Conservation (phyloP, 1,139 yeast genomes). For the Debaryomyces robertsiae region DNA sequence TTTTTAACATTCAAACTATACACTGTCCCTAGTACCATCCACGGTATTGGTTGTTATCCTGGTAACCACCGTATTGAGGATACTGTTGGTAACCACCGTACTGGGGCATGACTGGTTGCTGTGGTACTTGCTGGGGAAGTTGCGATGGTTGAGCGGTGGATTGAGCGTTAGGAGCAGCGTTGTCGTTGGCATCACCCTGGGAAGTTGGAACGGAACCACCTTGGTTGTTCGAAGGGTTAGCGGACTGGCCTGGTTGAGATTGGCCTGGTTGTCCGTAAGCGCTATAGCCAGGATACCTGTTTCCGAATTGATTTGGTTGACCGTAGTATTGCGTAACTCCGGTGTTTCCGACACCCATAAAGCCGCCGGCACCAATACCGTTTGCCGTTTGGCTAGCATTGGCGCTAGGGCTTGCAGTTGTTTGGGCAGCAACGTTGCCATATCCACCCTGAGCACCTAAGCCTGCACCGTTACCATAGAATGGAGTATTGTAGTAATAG, state of each 20-base stretch:
- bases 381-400: constrained; percentile 22
- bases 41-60: constrained; percentile 46
- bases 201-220: constrained; percentile 11
- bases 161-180: constrained; percentile 13
- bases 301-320: constrained; percentile 40
- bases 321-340: constrained; percentile 34
- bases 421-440: constrained; percentile 27
- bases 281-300: constrained; percentile 42
- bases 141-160: constrained; percentile 20
- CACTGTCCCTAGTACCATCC: constrained; percentile 32
- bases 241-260: constrained; percentile 8
- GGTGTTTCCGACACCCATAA: constrained; percentile 23
- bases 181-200: constrained; percentile 14
- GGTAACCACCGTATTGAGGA: constrained; percentile 53
- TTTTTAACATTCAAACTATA: constrained; percentile 5
- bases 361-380: constrained; percentile 20
- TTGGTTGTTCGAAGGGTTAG: constrained; percentile 10
- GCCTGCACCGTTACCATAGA: constrained; percentile 38
- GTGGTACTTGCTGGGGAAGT: constrained; percentile 30
- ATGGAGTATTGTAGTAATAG: constrained; percentile 47
- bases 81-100: constrained; percentile 52
- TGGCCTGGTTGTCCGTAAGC: constrained; percentile 38
- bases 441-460: constrained; percentile 24
- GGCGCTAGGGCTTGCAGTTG: constrained; percentile 20
- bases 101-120: constrained; percentile 45